Conservation (phyloP, 768 basidiomycete genomes). For the Mycena belliarum region DNA sequence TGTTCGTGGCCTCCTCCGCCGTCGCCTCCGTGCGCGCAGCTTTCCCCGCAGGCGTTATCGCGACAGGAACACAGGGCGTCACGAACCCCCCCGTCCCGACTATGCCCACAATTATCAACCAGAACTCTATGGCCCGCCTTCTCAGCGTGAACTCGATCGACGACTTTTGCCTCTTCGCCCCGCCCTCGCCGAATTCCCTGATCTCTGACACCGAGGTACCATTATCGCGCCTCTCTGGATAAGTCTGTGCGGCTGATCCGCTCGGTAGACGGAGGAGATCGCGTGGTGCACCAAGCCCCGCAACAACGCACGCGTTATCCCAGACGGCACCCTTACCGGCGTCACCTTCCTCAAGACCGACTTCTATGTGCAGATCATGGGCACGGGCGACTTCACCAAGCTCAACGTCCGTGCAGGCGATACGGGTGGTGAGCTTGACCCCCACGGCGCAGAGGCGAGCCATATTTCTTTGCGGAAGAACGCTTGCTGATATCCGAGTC, state of each 20-base stretch:
- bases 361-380: constrained; percentile 45
- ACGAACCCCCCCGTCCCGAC: constrained; percentile 44
- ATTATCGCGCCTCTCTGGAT: neutral
- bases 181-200: constrained; percentile 27
- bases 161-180: constrained; percentile 47
- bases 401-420: constrained; percentile 42
- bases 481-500: too few species aligned
- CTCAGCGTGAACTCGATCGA: constrained; percentile 43
- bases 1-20: constrained; percentile 13
- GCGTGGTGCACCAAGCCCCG: constrained; percentile 48
- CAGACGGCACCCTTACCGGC: constrained; percentile 43
- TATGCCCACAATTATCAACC: constrained; percentile 41
- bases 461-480: too few species aligned
- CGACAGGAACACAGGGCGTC: constrained; percentile 41
- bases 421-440: constrained; percentile 47
- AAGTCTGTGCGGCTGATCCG: neutral
- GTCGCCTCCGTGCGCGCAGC: constrained; percentile 13
- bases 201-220: constrained; percentile 42
- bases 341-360: constrained; percentile 44
- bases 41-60: constrained; percentile 35
- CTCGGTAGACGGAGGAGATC: constrained; percentile 39
- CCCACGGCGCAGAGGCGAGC: constrained; percentile 42
- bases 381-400: constrained; percentile 43
- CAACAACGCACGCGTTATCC: constrained; percentile 47
- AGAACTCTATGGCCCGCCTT: constrained; percentile 40